Base-by-base conservation (phyloP, 768 basidiomycete species). In the Fomitopsis pulvina region DNA sequence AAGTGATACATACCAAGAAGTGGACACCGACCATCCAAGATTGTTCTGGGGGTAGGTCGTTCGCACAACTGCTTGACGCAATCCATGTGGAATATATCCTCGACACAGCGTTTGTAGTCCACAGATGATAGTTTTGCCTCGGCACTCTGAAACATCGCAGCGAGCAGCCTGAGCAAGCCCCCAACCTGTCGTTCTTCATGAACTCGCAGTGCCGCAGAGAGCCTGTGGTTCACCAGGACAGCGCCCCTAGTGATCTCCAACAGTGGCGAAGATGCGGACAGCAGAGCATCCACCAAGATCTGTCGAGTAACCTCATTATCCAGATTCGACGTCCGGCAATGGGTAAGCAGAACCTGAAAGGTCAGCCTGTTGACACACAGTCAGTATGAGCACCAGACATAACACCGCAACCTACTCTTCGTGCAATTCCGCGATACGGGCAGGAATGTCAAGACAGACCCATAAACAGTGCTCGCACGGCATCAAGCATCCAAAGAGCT, bases 391-490 rank as follows among this genome's bases (percentile, higher is more conserved):
- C 26, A n/a, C 61, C 29, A 20, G 5, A 30, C 10, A 1, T n/a
- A 41, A 25, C 22, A 22, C 9, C 18, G 20, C 3, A 9, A 12
- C 20, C 0, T 39, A 20, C 44, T 22, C 4, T 21, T 25, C 42
- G n/a, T 25, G 30, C 21, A 63, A 57, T 0, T 56, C 54, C 0
- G 67, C 63, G 21, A 51, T 27, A 27, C 27, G 43, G 4, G 16
- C 42, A 16, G 34, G 34, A 8, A 70, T 29, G 22, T 68, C 56
- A 2, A 68, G 26, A 14, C 62, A 68, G 11, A 61, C 56, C 79
- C 77, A 81, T 4, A 84, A 50, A 8, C 69, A 59, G 14, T 59
- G 63, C 38, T 68, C 55, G 3, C 61, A 58, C 3, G 81, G 78
- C 54, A 75, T 63, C 16, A 82, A 45, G 52, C 64, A 61, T 48